Evolutionary conservation across 371 early-diverging fungal species (phyloP), one percentile per base, ranked within the genome.

Genomic region (Mucor lusitanicus): DNA sequence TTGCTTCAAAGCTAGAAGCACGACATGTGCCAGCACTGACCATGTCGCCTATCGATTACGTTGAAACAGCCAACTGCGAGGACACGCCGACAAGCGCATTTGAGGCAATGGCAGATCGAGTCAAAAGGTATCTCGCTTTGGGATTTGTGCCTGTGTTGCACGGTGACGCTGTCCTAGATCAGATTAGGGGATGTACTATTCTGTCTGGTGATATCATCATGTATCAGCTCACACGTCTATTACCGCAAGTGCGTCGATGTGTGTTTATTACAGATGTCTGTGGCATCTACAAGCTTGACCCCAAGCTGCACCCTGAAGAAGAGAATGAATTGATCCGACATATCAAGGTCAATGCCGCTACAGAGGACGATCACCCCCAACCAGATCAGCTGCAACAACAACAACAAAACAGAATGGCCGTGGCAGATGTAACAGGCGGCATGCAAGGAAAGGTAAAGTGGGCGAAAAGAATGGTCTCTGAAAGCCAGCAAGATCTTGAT

Each of bases 231-330:
- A 68, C 79, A 37, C 69, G 63, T 50, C 56, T 58, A 3, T 17
- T 79, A 6, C 69, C 70, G 1, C 54, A 42, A 3, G 71, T 78
- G 8, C 19, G 58, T 9, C 77, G 83, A n/a, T 85, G 85, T 67
- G 67, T 80, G 0, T 85, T 82, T 65, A 28, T 85, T 7, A 85
- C 83, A 2, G 85, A 85, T 65, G 85, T 85, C 5, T 67, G 72
- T 17, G 85, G 85, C 23, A 70, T 85, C 1, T 85, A 72, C 64
- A 62, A 75, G 37, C 57, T 59, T 0, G 81, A 83, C 58, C 85
- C 85, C 0, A 83, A 85, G 50, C 23, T 58, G 9, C 1, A 25
- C 8, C 33, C 30, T 19, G 19, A 30, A 13, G 21, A 42, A 23
- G 17, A 54, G 6, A 64, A 69, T 56, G 48, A 28, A 27, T 27